Evolutionary conservation across 371 early-diverging fungal genomes (phyloP).

Genomic region (Circinella minor): DNA sequence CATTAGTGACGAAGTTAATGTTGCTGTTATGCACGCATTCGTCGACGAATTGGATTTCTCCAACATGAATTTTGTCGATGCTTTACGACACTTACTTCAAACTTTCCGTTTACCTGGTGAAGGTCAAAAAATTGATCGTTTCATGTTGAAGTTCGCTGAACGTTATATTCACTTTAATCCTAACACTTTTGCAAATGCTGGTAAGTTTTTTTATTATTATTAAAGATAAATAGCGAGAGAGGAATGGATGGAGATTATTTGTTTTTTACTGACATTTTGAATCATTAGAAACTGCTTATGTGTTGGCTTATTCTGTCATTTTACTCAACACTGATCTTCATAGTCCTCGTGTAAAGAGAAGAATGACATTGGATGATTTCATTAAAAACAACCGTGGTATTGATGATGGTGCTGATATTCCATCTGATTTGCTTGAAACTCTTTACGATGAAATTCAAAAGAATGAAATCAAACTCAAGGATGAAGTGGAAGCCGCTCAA

Average conservation of each 20-base stretch:
- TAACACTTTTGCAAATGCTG: slow-evolving; percentile 73
- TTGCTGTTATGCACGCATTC: slow-evolving; percentile 94
- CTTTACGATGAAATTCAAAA: slow-evolving; percentile 84
- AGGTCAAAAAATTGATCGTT: slow-evolving; percentile 97
- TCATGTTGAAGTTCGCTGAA: slow-evolving; percentile 97
- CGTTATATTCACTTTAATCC: slow-evolving; percentile 86
- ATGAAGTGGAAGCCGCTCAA: slow-evolving; percentile 69
- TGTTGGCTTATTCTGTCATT: slow-evolving; percentile 92
- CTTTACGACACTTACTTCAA: slow-evolving; percentile 89
- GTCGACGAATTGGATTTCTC: slow-evolving; percentile 89
- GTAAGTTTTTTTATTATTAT: slow-evolving; percentile 19
- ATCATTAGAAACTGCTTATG: slow-evolving; percentile 83
- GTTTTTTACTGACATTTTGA: too few species aligned
- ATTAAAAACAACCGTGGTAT: slow-evolving; percentile 94
- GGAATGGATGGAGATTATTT: too few species aligned
- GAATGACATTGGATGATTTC: slow-evolving; percentile 94
- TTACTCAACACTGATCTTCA: slow-evolving; percentile 97
- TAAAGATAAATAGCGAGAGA: too few species aligned
- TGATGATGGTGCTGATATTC: slow-evolving; percentile 84
- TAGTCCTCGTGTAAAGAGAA: slow-evolving; percentile 87
- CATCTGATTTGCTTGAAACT: slow-evolving; percentile 64
- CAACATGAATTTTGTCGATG: slow-evolving; percentile 78
- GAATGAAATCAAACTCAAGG: slow-evolving; percentile 94
- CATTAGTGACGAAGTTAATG: slow-evolving; percentile 76
- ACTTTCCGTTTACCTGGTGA: slow-evolving; percentile 97